Evolutionary conservation across 495 filamentous ascomycete species (phyloP), one percentile per base, ranked within the genome.

Genomic region (Lophium mytilinum): DNA sequence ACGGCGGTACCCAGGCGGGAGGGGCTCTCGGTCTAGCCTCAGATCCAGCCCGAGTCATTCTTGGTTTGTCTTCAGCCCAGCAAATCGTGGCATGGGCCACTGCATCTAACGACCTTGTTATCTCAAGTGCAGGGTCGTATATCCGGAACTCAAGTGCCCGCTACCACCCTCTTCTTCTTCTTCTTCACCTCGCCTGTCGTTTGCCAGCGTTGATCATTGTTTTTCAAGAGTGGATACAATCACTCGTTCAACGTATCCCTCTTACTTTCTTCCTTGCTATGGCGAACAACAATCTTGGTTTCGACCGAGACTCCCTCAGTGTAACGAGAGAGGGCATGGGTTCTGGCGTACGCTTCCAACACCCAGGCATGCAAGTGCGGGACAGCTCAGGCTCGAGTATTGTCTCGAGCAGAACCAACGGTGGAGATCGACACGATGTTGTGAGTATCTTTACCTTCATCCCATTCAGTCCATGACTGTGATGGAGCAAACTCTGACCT

Each of bases 361-460:
- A 41, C 50, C 61, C 61, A 37, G 48, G 45, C 17, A 15, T 54
- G n/a, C 30, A 52, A 17, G 37, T 64, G 11, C 52, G 57, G 11
- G 61, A 60, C 47, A 64, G 61, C 33, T n/a, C 61, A 35, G 56
- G 56, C 41, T 64, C 61, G 17, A 60, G 56, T 34, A 56, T 64
- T 48, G 46, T 46, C 4, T 60, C 56, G 1, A 64, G 24, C n/a
- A 21, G 48, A 19, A 60, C 56, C 18, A 60, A 55, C 45, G 61
- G 54, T 14, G 60, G 61, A 40, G 61, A 64, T 30, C 37, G 50
- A 50, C 61, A 64, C 52, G 61, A 60, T 54, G 57, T 64, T 10
- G 61, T 64, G 21, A 64, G 61, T 42, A 37, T 9, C 19, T 21
- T 12, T 37, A 48, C 19, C 15, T 49, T 49, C n/a, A n/a, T n/a